These are phyloP conservation scores for Aspergillus ruber DNA, from an alignment of 2,329 filamentous ascomycete species.

Conservation along the genomic window DNA sequence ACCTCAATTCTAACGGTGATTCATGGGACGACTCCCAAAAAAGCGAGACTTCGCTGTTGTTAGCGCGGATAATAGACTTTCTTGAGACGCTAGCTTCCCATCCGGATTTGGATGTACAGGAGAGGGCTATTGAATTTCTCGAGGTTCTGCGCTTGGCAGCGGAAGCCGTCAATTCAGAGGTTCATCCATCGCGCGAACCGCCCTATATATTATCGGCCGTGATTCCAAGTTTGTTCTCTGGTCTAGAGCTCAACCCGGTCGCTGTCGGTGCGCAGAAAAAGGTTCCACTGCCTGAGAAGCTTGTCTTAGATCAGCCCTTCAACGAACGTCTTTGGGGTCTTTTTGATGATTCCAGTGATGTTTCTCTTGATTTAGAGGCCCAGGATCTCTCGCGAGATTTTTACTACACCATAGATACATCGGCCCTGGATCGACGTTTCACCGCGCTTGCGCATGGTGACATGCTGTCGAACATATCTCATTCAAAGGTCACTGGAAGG, in stretches of 20 bases:
- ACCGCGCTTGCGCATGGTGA: constrained; percentile 16
- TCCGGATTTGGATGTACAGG: constrained; percentile 88
- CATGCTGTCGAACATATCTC: constrained; percentile 24
- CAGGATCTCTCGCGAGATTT: constrained; percentile 37
- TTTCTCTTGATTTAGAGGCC: constrained; percentile 43
- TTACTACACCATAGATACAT: constrained; percentile 31
- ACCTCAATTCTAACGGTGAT: constrained; percentile 58
- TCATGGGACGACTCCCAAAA: constrained; percentile 69
- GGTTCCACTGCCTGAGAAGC: constrained; percentile 67
- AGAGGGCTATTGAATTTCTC: constrained; percentile 84
- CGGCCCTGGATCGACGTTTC: constrained; percentile 12
- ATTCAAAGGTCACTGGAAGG: constrained; percentile 25
- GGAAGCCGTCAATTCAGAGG: constrained; percentile 55
- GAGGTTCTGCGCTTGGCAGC: constrained; percentile 81
- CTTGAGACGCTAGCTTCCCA: constrained; percentile 73
- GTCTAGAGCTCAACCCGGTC: constrained; percentile 87
- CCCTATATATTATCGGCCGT: constrained; percentile 84
- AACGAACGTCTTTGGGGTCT: constrained; percentile 66
- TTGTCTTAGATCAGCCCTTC: constrained; percentile 77
- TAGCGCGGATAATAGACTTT: constrained; percentile 74
- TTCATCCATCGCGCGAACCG: constrained; percentile 46
- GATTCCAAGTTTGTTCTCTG: constrained; percentile 78
- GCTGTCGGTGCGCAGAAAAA: constrained; percentile 75
- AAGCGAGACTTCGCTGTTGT: constrained; percentile 66
- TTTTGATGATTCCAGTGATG: constrained; percentile 51